Evolutionary conservation across 2,329 filamentous ascomycete species (phyloP), one percentile per base, ranked within the genome.

Genomic region (Emydomyces testavorans): DNA sequence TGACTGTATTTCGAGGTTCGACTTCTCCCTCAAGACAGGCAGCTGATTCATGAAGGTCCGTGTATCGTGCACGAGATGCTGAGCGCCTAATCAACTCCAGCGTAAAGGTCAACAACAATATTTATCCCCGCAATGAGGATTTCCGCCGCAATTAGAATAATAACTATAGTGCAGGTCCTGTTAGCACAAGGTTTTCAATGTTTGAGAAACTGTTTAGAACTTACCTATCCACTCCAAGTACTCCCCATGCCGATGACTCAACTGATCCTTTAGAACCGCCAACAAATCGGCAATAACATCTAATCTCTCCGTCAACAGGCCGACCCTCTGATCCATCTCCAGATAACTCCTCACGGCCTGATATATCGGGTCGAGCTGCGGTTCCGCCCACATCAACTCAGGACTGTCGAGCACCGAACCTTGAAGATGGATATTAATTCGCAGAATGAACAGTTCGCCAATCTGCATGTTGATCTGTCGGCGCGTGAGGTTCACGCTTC

Each of bases 391-490:
- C 76, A 98, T 96, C 35, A 98, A 76, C 68, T 98, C 92, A 0
- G 92, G 92, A 7, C 89, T 94, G 65, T 98, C 92, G 32, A 98
- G 81, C 4, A 98, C 89, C 24, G 86, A 94, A 28, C 92, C 92
- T 65, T 96, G 94, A 43, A 98, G 76, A 68, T 98, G 93, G 60
- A 98, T 96, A 65, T 92, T 95, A 70, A 98, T 96, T 51, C 92
- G 80, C 26, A 98, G 72, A 61, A 98, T 96, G 67, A 98, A 98
- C 46, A 98, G 78, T 70, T 98, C 89, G 63, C 92, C 92, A 52
- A 98, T 95, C 68, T 96, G 89, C 89, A 96, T 96, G 72, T 96
- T 96, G 73, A 98, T 95, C 64, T 96, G 81, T 50, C 80, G 80
- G 36, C 90, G 80, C 50, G 82, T 87, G 50, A 98, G 78, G 48